A percentile compares a stretch with the other conserved stretches of the same genome.
phyloP scores from a whole-genome alignment of 768 basidiomycete species.

The Boletus bicolor region DNA sequence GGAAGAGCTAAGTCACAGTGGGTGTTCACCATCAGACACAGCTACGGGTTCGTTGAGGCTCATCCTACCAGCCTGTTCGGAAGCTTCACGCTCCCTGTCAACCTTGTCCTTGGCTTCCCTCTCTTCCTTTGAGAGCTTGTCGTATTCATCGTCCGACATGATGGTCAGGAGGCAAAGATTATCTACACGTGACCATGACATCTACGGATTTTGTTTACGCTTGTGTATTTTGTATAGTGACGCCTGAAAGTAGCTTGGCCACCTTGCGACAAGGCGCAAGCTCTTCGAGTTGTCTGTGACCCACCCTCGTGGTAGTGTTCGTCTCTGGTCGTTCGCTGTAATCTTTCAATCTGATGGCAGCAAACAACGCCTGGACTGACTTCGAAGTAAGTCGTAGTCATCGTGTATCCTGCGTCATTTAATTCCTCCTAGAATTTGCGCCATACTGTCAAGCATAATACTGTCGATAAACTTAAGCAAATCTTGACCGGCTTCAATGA shows the following conservation, averaged over 20 bases:
- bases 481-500: constrained; percentile 77
- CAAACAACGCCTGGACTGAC: constrained; percentile 61
- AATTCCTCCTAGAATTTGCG: constrained; percentile 54
- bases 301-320: constrained; percentile 12
- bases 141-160: constrained; percentile 55
- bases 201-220: constrained; percentile 26
- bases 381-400: constrained; percentile 56
- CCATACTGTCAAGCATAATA: constrained; percentile 70
- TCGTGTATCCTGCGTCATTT: constrained; percentile 13
- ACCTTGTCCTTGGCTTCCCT: constrained; percentile 68
- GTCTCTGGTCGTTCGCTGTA: constrained; percentile 3
- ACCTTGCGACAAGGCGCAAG: constrained; percentile 8
- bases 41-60: constrained; percentile 12
- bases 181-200: constrained; percentile 27
- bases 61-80: constrained; percentile 79
- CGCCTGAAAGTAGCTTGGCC: constrained; percentile 16
- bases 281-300: constrained; percentile 4
- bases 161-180: constrained; percentile 22
- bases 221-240: constrained; percentile 32
- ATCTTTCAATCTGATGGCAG: constrained; percentile 49
- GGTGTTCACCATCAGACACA: constrained; percentile 18
- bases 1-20: constrained; percentile 63
- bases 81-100: constrained; percentile 63
- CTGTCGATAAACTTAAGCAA: constrained; percentile 83
- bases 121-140: constrained; percentile 74